Conservation (phyloP, 2,329 filamentous ascomycete genomes). For the Fusarium napiforme region DNA sequence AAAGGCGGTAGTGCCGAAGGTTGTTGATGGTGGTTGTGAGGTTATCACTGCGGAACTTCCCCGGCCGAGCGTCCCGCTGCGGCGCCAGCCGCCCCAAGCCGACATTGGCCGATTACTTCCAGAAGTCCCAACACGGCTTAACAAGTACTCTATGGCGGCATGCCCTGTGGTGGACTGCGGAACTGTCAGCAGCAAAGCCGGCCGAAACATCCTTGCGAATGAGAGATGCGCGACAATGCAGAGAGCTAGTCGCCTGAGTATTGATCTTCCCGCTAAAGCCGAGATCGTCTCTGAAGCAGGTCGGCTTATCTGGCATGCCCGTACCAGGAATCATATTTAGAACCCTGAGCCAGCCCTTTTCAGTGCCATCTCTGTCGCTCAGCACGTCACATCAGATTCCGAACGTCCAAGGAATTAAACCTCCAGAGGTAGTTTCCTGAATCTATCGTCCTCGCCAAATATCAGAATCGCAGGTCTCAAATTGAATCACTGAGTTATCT, state of each 20-base stretch:
- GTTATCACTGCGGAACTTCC: constrained; percentile 44
- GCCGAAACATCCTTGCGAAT: constrained; percentile 24
- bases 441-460: neutral
- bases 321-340: constrained; percentile 29
- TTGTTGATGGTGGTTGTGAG: constrained; percentile 34
- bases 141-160: constrained; percentile 15
- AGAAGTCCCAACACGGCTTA: constrained; percentile 27
- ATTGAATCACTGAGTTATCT: neutral
- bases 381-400: constrained; percentile 9
- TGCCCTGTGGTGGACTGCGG: constrained; percentile 30
- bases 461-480: neutral
- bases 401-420: constrained; percentile 6
- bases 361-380: constrained; percentile 14
- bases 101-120: constrained; percentile 50
- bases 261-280: constrained; percentile 32
- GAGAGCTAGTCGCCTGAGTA: constrained; percentile 10
- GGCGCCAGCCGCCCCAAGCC: constrained; percentile 55
- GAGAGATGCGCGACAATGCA: constrained; percentile 15
- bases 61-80: constrained; percentile 44
- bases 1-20: constrained; percentile 41
- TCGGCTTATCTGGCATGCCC: constrained; percentile 24
- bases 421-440: neutral
- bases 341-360: constrained; percentile 12
- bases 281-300: constrained; percentile 18
- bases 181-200: constrained; percentile 31